Base-by-base conservation (phyloP, 306 rosid genomes). In the Pyrus betulifolia region DNA sequence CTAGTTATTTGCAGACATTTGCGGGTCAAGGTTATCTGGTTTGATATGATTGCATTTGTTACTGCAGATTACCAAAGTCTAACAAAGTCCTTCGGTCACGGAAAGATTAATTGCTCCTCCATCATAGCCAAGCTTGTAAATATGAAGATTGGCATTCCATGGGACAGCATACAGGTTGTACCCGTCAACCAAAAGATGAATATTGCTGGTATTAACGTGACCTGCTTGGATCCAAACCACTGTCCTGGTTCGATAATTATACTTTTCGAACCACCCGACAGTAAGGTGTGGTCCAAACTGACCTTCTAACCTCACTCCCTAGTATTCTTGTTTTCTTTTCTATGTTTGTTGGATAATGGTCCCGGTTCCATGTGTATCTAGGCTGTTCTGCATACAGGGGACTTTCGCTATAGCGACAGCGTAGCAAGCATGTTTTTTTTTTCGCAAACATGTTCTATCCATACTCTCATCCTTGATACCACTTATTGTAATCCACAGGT, bases 191-290 rank as follows among this genome's bases (percentile, higher is more conserved):
- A 28, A 28, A 28, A 28, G 30, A 28, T 28, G 30, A 28, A 28
- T 28, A 28, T 28, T 28, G 30, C 30, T 28, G 30, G 30, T 28
- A 28, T 28, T 28, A 28, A 28, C 30, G 30, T 94, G 84, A 94
- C 95, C 81, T 94, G 90, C 85, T 84, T 92, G 88, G 98, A 94
- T 85, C 97, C 98, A 84, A 94, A 92, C 80, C 98, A 94, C 77
- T 94, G 97, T 76, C 97, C 96, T 68, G 98, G 98, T 84, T 87
- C 97, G 40, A 76, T 94, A 79, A 85, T 92, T 69, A 79, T 92
- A 80, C 95, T 94, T 79, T 94, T 94, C 85, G 93, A 94, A 82
- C 98, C 97, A 72, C 93, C 96, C 5, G 87, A 82, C 68, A 86
- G 93, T 85, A 89, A 94, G 98, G 98, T 94, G 88, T 65, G 95